Percentiles rank a stretch among this genome's conserved stretches.
These are phyloP conservation scores for Sonneratia alba DNA, from an alignment of 345 rosid species.

Conservation along the genomic window DNA sequence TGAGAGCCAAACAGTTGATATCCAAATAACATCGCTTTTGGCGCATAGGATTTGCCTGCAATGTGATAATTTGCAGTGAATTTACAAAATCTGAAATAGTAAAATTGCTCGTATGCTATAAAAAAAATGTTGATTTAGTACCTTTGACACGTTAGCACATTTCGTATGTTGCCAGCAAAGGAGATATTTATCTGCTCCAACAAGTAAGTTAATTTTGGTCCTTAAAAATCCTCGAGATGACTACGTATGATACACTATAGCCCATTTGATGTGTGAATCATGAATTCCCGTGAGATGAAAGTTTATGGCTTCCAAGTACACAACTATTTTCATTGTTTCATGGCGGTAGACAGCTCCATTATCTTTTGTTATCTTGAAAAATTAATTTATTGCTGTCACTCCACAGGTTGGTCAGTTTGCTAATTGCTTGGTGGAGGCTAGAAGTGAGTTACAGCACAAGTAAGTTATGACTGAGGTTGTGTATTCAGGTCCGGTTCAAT, in stretches of 20 bases:
- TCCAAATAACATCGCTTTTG: not conserved
- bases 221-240: not conserved
- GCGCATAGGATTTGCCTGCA: not conserved
- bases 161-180: not conserved
- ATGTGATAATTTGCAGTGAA: too few relatives aligned
- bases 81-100: not conserved
- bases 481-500: not conserved
- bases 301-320: not conserved
- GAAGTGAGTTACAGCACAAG: slow-evolving; percentile 76
- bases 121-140: too few relatives aligned
- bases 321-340: not conserved
- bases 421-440: slow-evolving; percentile 71
- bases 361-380: not conserved
- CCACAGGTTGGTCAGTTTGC: slow-evolving; percentile 79
- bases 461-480: slow-evolving; percentile 22
- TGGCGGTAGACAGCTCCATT: not conserved
- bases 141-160: not conserved
- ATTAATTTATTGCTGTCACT: slow-evolving; percentile 2
- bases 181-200: not conserved
- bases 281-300: not conserved
- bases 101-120: not conserved
- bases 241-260: not conserved
- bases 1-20: not conserved
- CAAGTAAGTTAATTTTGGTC: not conserved
- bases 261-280: not conserved